A percentile compares a stretch with the other conserved stretches of the same genome.
These are phyloP conservation scores for Dactylellina haptotyla DNA, from an alignment of 2,329 filamentous ascomycete genomes.

Conservation along the genomic window DNA sequence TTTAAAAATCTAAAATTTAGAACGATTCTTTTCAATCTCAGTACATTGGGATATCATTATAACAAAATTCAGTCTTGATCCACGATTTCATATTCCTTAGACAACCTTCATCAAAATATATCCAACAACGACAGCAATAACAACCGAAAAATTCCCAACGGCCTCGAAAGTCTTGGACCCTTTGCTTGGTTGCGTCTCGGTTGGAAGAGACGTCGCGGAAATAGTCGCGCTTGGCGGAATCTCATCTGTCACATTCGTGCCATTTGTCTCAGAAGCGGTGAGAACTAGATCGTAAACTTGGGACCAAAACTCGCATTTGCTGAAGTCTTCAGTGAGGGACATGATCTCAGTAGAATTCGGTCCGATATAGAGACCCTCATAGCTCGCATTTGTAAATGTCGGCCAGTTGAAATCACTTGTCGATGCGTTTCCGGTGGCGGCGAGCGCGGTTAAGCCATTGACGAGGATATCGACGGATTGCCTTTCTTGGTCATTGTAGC, in stretches of 20 bases:
- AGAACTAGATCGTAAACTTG: slow-evolving; percentile 17
- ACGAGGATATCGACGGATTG: slow-evolving; percentile 17
- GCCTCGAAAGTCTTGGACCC: background rate
- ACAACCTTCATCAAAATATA: slow-evolving; percentile 2
- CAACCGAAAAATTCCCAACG: slow-evolving; percentile 4
- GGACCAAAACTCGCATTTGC: slow-evolving; percentile 37
- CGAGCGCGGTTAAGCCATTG: slow-evolving; percentile 13
- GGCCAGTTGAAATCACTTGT: slow-evolving; percentile 26
- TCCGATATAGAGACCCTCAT: slow-evolving; percentile 22
- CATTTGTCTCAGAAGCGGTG: slow-evolving; percentile 20
- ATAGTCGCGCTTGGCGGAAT: slow-evolving; percentile 17
- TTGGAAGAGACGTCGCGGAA: background rate
- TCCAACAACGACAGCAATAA: background rate
- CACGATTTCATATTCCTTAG: background rate
- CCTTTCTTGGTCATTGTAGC: slow-evolving; percentile 7
- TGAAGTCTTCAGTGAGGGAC: slow-evolving; percentile 8
- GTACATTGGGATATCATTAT: too few relatives aligned
- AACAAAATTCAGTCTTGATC: too few relatives aligned
- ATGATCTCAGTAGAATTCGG: slow-evolving; percentile 21
- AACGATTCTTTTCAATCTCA: too few relatives aligned
- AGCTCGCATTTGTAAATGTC: slow-evolving; percentile 27
- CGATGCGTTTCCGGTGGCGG: slow-evolving; percentile 20
- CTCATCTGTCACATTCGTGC: slow-evolving; percentile 13
- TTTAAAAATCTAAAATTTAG: too few relatives aligned
- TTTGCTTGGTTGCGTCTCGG: slow-evolving; percentile 7